A percentile compares a stretch with the other conserved stretches of the same genome.
These are phyloP conservation scores for Fusarium transvaalense DNA, from an alignment of 2,329 filamentous ascomycete species.

Conservation along the genomic window DNA sequence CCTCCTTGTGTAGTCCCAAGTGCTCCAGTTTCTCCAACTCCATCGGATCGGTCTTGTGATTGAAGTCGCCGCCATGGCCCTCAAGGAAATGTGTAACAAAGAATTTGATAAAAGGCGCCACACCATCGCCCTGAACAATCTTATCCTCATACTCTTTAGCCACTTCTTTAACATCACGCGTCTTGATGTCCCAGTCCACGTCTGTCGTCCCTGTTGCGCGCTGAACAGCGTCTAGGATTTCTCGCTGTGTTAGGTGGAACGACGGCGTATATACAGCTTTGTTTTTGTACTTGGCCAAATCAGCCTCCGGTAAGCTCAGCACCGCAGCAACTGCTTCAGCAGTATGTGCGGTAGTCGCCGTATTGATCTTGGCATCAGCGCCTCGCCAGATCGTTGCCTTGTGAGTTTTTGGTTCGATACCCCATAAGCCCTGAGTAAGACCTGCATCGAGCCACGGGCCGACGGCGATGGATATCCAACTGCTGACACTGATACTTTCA, in stretches of 20 bases:
- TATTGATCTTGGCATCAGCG: conserved; percentile 3
- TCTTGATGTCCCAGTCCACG: conserved; percentile 19
- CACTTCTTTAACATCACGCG: conserved; percentile 8
- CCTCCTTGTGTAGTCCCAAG: conserved; percentile 16
- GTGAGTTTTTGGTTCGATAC: conserved; percentile 11
- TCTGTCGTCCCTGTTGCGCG: conserved; percentile 3
- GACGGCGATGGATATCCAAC: conserved; percentile 23
- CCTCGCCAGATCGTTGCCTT: conserved; percentile 15
- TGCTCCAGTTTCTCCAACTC: conserved; percentile 9
- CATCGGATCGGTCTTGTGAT: conserved; percentile 6
- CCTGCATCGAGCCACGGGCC: conserved; percentile 19
- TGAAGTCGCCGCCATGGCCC: conserved; percentile 11
- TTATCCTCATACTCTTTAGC: conserved; percentile 6
- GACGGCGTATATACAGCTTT: conserved; percentile 23
- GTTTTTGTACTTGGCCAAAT: conserved; percentile 18
- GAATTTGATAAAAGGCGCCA: conserved; percentile 22
- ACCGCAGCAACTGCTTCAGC: conserved; percentile 15
- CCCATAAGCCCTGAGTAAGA: conserved; percentile 19
- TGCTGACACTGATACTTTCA: conserved; percentile 26
- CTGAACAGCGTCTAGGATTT: conserved; percentile 25
- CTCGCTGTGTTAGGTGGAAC: conserved; percentile 4
- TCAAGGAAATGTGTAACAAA: conserved; percentile 21
- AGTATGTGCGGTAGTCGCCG: conserved; percentile 8
- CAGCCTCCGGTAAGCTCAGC: conserved; percentile 3
- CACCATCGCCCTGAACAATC: conserved; percentile 4